Base-by-base conservation (phyloP, 257 asterid genomes). In the Buddleja alternifolia region DNA sequence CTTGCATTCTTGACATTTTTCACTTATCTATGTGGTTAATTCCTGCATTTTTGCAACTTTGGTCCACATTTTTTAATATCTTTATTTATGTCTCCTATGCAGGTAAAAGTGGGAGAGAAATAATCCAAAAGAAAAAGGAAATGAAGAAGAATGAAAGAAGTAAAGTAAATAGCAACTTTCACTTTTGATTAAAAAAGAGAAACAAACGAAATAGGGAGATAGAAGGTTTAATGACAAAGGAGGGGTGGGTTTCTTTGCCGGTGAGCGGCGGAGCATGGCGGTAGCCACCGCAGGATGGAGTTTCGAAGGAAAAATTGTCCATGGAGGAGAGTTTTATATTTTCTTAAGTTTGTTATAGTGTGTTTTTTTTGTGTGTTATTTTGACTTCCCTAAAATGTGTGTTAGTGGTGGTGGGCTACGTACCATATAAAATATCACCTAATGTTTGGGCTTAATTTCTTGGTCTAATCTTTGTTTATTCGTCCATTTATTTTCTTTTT, bases 171-270 rank as follows among this genome's bases (percentile, higher is more conserved):
- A 10, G 70, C 67, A 72, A 70, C 78, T 71, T 75, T 70, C 63
- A 70, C 80, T 59, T 58, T 60, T 62, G 68, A 40, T 29, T 29
- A 1, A 29, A 29, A 5, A 29, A 29, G 5, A 29, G 5, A 29
- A 29, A 29, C n/a, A 29, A 29, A 39, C 54, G 58, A 32, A 46
- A 58, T 15, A 15, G 66, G 67, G 34, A 48, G 69, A 57, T 66
- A 42, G 70, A 48, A 66, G 44, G 40, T 52, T 34, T 59, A 74
- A 60, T 60, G 66, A 44, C 56, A 68, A 70, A 16, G 10, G 34
- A 57, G 19, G 63, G 73, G 75, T 67, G 78, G 60, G 71, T 79
- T 72, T 75, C 78, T 68, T 71, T 72, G 76, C 84, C 73, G 71
- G 78, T 78, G 76, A 67, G 52, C 64, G 75, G 62, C 72, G 66